phyloP scores from a whole-genome alignment of 805 yeast genomes.

The Sporopachydermia lactativora region DNA sequence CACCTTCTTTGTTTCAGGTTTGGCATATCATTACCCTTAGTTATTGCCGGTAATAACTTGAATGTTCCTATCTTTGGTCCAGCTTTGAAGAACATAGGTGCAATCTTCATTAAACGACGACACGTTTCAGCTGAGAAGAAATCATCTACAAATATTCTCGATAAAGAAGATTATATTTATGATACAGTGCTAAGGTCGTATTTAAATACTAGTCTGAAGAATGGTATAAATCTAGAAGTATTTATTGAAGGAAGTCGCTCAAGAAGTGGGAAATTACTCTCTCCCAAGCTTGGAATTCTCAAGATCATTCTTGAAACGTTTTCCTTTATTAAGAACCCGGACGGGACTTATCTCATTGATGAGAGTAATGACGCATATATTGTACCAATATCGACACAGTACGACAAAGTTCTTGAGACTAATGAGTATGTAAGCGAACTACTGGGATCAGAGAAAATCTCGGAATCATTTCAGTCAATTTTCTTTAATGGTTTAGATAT shows the following conservation, averaged over 20 bases:
- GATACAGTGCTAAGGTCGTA: slow-evolving; percentile 26
- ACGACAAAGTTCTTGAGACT: slow-evolving; percentile 44
- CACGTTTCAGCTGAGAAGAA: slow-evolving; percentile 24
- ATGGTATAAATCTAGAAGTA: slow-evolving; percentile 40
- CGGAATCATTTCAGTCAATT: slow-evolving; percentile 31
- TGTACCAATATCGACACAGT: slow-evolving; percentile 44
- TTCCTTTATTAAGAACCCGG: slow-evolving; percentile 21
- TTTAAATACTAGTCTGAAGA: slow-evolving; percentile 32
- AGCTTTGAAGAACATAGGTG: slow-evolving; percentile 36
- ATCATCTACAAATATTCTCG: slow-evolving; percentile 22
- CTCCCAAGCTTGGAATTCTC: slow-evolving; percentile 49
- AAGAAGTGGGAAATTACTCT: slow-evolving; percentile 46
- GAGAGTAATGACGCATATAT: slow-evolving; percentile 26
- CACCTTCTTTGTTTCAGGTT: slow-evolving; percentile 40
- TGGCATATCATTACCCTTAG: slow-evolving; percentile 39
- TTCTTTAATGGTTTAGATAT: slow-evolving; percentile 23
- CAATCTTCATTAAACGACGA: slow-evolving; percentile 42
- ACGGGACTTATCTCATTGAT: slow-evolving; percentile 7
- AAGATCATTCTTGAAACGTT: slow-evolving; percentile 36
- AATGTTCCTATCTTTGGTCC: slow-evolving; percentile 42
- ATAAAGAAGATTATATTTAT: slow-evolving; percentile 28
- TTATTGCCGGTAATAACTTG: slow-evolving; percentile 54
- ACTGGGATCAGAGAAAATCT: slow-evolving; percentile 40
- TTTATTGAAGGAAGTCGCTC: slow-evolving; percentile 57
- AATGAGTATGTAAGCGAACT: slow-evolving; percentile 41